A percentile compares a stretch with the other conserved stretches of the same genome.
These are phyloP conservation scores for Aquilaria malaccensis DNA, from an alignment of 345 rosid genomes.

Conservation along the genomic window DNA sequence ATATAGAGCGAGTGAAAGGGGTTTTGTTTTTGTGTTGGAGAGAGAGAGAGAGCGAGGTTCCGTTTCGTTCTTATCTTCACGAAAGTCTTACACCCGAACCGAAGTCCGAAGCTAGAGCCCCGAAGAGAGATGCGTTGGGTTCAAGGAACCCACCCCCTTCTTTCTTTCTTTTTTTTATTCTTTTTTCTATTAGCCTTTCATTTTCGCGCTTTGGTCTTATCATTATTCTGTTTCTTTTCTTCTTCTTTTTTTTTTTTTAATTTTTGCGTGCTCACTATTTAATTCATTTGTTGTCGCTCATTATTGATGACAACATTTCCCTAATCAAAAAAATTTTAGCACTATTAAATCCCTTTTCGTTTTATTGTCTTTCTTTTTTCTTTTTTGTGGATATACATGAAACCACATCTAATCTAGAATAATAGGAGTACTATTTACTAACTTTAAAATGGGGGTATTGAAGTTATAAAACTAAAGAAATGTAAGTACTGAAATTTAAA, in stretches of 20 bases:
- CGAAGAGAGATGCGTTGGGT: constrained; percentile 36
- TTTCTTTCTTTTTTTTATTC: constrained; percentile 24
- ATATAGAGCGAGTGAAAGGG: constrained; percentile 13
- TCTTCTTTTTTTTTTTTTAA: neutral
- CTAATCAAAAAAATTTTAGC: too few species aligned
- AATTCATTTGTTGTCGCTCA: constrained; percentile 3
- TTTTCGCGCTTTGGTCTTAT: constrained; percentile 31
- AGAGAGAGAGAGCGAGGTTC: constrained; percentile 7
- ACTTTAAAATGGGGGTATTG: too few species aligned
- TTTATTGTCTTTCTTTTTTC: too few species aligned
- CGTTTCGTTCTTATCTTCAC: constrained; percentile 62
- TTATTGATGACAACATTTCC: constrained; percentile 1
- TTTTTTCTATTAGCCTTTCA: constrained; percentile 24
- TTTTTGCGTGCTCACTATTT: neutral
- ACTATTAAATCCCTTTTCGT: too few species aligned
- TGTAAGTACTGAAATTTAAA: too few species aligned
- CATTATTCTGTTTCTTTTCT: constrained; percentile 5
- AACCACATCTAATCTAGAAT: too few species aligned
- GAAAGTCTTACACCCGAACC: constrained; percentile 34
- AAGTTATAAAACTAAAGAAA: too few species aligned
- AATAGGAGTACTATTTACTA: too few species aligned
- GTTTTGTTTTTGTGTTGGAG: neutral
- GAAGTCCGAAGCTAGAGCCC: constrained; percentile 29
- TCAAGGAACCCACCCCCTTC: constrained; percentile 47
- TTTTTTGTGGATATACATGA: too few species aligned